Evolutionary conservation across 331 rosid species (phyloP), one percentile per base, ranked within the genome.

Genomic region (Ulmus americana): DNA sequence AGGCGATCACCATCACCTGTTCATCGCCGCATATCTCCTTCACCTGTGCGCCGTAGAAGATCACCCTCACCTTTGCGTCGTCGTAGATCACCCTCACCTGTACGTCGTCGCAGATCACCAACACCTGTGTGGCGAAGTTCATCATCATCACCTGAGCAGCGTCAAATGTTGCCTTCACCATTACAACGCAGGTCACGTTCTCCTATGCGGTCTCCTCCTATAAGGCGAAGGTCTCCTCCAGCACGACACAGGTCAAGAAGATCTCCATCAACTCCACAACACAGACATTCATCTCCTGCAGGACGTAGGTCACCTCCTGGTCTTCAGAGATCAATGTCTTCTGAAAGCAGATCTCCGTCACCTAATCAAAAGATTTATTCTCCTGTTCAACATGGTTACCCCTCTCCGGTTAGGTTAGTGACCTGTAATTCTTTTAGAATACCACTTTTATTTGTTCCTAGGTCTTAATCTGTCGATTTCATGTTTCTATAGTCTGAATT

Each of bases 321-420:
- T 54, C 44, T 61, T 3, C 69, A 76, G 73, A 85, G 72, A 67
- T 78, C 78, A 61, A 68, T 75, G 20, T 76, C 75, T 63, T 77
- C 54, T 43, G 74, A 39, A 1, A 78, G n/a, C 40, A 70, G 85
- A 69, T 83, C 91, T 74, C 77, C 69, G 58, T 76, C 89, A 8
- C 79, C 68, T 20, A 53, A 72, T 70, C 83, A 43, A 52, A 76
- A 71, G 73, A 76, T 80, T 75, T 87, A 87, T 50, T 77, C 90
- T 52, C 83, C 88, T 14, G 0, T 62, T 39, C 76, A 15, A 53
- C 71, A 3, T 51, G 73, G 49, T 49, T 80, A 85, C 79, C 85
- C 63, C 46, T 85, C 82, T 14, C 83, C 79, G 47, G 54, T 59
- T 71, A 88, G 92, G 90, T 77, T 54, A 38, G 7, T n/a, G 38